Evolutionary conservation across 306 rosid species (phyloP).

Genomic region (Sindora glabra): DNA sequence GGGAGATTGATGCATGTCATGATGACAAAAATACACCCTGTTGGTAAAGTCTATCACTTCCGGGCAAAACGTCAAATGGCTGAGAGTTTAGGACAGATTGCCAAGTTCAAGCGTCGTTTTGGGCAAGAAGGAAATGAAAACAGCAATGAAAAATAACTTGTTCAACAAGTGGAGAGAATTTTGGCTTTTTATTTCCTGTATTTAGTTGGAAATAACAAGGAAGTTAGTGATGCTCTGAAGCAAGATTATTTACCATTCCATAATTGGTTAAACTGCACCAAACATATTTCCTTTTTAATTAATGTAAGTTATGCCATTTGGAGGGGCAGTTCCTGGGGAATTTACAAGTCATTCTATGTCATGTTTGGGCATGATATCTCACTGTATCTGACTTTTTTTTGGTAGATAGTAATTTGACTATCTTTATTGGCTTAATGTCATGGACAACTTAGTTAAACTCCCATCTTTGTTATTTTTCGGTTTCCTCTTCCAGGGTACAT

Average conservation of each 20-base stretch:
- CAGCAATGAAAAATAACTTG: slow-evolving; percentile 28
- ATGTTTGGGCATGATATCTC: too few relatives aligned
- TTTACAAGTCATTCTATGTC: not conserved
- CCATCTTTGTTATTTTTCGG: too few relatives aligned
- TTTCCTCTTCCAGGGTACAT: too few relatives aligned
- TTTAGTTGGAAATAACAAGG: not conserved
- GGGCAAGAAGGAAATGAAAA: slow-evolving; percentile 32
- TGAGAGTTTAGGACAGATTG: slow-evolving; percentile 74
- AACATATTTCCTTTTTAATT: not conserved
- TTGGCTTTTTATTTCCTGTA: not conserved
- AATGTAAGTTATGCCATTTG: not conserved
- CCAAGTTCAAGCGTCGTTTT: slow-evolving; percentile 80
- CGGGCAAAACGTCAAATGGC: slow-evolving; percentile 86
- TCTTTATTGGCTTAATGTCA: too few relatives aligned
- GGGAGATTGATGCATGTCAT: slow-evolving; percentile 81
- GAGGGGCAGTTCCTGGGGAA: not conserved
- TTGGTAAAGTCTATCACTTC: slow-evolving; percentile 83
- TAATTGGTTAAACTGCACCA: not conserved
- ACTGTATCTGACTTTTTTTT: too few relatives aligned
- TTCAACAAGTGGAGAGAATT: not conserved
- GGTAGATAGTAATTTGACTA: too few relatives aligned
- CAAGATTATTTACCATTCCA: not conserved
- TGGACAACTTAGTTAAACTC: too few relatives aligned
- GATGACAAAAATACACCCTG: slow-evolving; percentile 89
- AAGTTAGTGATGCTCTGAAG: not conserved